Percentiles rank a stretch among this genome's conserved stretches.
phyloP scores from a whole-genome alignment of 192 early-diverging fungal species.

The Spizellomyces sp. region DNA sequence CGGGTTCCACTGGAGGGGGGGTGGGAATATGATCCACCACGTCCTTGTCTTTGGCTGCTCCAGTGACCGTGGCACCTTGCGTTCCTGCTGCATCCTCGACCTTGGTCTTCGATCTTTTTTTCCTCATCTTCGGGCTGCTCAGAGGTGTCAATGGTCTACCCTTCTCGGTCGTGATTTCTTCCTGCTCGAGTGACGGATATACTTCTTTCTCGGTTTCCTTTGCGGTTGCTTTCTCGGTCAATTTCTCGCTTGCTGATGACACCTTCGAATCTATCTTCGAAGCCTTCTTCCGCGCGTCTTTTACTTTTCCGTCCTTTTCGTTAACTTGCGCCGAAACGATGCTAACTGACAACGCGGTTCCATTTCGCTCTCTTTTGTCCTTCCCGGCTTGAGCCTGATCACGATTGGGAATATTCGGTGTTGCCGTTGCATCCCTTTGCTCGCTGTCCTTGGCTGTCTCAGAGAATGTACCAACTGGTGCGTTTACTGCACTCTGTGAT shows the following conservation, averaged over 20 bases:
- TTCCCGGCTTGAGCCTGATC: too few relatives aligned
- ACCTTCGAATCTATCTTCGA: not conserved
- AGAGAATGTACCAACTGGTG: too few relatives aligned
- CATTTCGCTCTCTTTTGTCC: too few relatives aligned
- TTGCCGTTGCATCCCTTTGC: too few relatives aligned
- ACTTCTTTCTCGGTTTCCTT: not conserved
- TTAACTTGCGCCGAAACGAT: not conserved
- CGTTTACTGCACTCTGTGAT: not conserved
- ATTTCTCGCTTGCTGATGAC: not conserved
- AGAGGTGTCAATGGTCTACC: not conserved
- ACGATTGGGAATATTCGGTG: too few relatives aligned
- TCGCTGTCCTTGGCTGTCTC: too few relatives aligned
- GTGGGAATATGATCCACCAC: not conserved
- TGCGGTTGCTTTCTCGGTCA: not conserved
- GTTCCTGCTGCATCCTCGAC: not conserved
- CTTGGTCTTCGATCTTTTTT: not conserved
- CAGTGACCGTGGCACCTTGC: not conserved
- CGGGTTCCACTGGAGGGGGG: slow-evolving; percentile 7
- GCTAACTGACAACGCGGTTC: not conserved
- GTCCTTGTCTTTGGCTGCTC: not conserved
- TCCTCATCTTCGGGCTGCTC: not conserved
- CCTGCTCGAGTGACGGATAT: not conserved
- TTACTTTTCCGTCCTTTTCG: not conserved
- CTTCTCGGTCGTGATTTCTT: slow-evolving; percentile 9
- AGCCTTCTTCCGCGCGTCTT: slow-evolving; percentile 5